These are phyloP conservation scores for Suillus subluteus DNA, from an alignment of 768 basidiomycete species.

Conservation along the genomic window DNA sequence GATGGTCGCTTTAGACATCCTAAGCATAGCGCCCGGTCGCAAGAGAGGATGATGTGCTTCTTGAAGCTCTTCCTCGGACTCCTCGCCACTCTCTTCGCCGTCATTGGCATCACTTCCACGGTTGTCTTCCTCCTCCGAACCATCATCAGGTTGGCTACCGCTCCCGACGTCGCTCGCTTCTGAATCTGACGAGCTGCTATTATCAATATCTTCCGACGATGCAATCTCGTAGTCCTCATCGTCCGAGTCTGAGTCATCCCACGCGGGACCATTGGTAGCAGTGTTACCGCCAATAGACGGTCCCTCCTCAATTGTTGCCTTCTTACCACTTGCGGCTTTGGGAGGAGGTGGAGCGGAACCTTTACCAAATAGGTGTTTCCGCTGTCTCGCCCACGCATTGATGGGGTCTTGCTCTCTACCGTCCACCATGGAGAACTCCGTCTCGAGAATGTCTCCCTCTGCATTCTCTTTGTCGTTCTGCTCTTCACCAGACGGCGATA, in stretches of 20 bases:
- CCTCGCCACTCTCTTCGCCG: slow-evolving; percentile 40
- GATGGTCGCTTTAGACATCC: slow-evolving; percentile 67
- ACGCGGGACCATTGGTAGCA: slow-evolving; percentile 30
- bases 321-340: slow-evolving; percentile 10
- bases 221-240: slow-evolving; percentile 39
- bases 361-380: slow-evolving; percentile 59
- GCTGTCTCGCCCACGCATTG: slow-evolving; percentile 62
- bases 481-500: not conserved
- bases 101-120: slow-evolving; percentile 36
- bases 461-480: slow-evolving; percentile 37
- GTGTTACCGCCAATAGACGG: slow-evolving; percentile 11
- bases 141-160: slow-evolving; percentile 28
- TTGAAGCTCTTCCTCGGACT: slow-evolving; percentile 49
- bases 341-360: not conserved
- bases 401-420: slow-evolving; percentile 69
- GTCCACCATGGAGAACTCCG: slow-evolving; percentile 74
- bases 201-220: slow-evolving; percentile 49
- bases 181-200: slow-evolving; percentile 42
- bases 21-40: slow-evolving; percentile 67
- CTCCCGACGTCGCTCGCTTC: slow-evolving; percentile 34
- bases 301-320: slow-evolving; percentile 7
- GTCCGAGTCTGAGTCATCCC: slow-evolving; percentile 39
- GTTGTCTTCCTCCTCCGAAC: slow-evolving; percentile 34
- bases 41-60: slow-evolving; percentile 64
- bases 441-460: slow-evolving; percentile 56